phyloP scores from a whole-genome alignment of 2,329 filamentous ascomycete species.

The Fusarium sp. region DNA sequence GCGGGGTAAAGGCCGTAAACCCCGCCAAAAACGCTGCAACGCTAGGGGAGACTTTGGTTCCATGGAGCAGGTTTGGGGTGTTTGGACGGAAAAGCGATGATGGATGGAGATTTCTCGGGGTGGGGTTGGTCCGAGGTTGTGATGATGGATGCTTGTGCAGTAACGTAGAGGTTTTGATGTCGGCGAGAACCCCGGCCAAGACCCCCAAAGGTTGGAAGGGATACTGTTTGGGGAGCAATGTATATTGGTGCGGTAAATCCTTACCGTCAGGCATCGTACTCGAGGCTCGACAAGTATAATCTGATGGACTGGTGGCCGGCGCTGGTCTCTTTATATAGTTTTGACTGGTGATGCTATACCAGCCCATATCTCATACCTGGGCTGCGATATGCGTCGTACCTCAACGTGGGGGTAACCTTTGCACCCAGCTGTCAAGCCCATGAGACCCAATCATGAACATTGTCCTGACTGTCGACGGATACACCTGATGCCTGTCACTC shows the following conservation, averaged over 20 bases:
- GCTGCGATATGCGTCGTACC: neutral
- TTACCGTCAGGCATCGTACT: neutral
- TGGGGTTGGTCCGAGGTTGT: constrained; percentile 45
- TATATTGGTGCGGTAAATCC: neutral
- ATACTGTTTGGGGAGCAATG: too few relatives aligned
- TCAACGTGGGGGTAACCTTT: constrained; percentile 15
- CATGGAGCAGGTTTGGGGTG: constrained; percentile 38
- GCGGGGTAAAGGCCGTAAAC: constrained; percentile 45
- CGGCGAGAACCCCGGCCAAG: constrained; percentile 45
- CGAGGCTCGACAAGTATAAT: neutral
- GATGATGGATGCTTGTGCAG: constrained; percentile 25
- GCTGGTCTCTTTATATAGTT: constrained; percentile 9
- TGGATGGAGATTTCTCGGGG: constrained; percentile 44
- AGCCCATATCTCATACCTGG: neutral
- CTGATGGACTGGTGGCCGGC: neutral
- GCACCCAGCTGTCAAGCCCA: neutral
- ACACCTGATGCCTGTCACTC: neutral
- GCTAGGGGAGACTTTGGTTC: constrained; percentile 13
- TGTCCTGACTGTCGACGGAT: neutral
- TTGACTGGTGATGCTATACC: neutral
- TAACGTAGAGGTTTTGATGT: constrained; percentile 9
- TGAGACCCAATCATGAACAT: constrained; percentile 2
- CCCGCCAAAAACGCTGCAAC: constrained; percentile 34
- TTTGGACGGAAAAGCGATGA: constrained; percentile 18
- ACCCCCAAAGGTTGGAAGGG: constrained; percentile 30